Percentiles rank a stretch among this genome's conserved stretches.
Conservation (phyloP, 2,329 filamentous ascomycete species). For the Sclerotinia minor region DNA sequence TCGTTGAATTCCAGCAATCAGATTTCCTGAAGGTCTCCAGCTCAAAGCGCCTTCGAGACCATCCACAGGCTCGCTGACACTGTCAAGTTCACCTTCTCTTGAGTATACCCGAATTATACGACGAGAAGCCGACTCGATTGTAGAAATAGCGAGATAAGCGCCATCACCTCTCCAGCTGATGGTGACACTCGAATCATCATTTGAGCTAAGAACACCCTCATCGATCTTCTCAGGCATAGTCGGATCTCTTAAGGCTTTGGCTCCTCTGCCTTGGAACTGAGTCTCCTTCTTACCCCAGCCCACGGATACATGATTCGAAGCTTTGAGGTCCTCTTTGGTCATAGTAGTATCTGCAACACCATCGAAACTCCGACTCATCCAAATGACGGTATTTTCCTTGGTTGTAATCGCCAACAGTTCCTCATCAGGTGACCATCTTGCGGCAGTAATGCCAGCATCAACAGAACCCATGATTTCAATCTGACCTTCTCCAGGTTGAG, state of each 20-base stretch:
- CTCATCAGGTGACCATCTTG: constrained; percentile 92
- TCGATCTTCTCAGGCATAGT: constrained; percentile 93
- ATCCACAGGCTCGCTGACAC: constrained; percentile 92
- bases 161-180: constrained; percentile 97
- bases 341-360: constrained; percentile 74
- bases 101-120: constrained; percentile 88
- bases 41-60: constrained; percentile 82
- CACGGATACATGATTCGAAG: constrained; percentile 92
- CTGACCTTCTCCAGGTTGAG: constrained; percentile 65
- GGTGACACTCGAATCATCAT: constrained; percentile 69
- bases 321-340: constrained; percentile 72
- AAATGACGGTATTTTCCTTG: constrained; percentile 73
- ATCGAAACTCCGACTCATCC: constrained; percentile 93
- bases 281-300: constrained; percentile 99
- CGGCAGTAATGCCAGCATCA: constrained; percentile 85
- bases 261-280: constrained; percentile 91
- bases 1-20: constrained; percentile 83
- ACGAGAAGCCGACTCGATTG: constrained; percentile 65
- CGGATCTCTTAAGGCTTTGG: constrained; percentile 82
- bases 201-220: constrained; percentile 70
- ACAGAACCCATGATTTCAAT: constrained; percentile 96
- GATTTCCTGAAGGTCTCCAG: constrained; percentile 88
- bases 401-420: constrained; percentile 85
- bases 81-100: constrained; percentile 85
- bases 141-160: constrained; percentile 84